Conservation (phyloP, 2,329 filamentous ascomycete genomes). For the Fusarium ambrosium region DNA sequence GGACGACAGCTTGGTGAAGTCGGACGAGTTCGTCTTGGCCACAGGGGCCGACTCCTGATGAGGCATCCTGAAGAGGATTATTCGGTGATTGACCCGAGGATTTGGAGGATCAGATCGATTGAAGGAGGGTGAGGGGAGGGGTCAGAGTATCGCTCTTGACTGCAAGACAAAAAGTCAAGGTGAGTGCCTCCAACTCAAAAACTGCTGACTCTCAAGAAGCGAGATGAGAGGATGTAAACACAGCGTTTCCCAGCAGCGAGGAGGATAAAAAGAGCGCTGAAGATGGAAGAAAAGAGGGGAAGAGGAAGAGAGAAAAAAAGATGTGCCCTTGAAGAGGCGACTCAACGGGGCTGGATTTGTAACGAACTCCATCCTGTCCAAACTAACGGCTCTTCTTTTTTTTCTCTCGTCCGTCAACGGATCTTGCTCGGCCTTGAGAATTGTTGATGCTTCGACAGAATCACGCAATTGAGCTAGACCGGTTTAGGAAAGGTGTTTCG, state of each 20-base stretch:
- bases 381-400: slow-evolving; percentile 28
- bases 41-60: slow-evolving; percentile 54
- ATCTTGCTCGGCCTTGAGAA: slow-evolving; percentile 45
- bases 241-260: slow-evolving; percentile 34
- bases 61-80: slow-evolving; percentile 43
- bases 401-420: slow-evolving; percentile 32
- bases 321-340: slow-evolving; percentile 39
- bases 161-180: slow-evolving; percentile 24
- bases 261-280: slow-evolving; percentile 26
- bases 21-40: slow-evolving; percentile 42
- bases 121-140: slow-evolving; percentile 7
- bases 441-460: slow-evolving; percentile 55
- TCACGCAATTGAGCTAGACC: slow-evolving; percentile 57
- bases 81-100: not conserved
- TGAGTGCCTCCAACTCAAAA: slow-evolving; percentile 30
- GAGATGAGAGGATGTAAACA: slow-evolving; percentile 35
- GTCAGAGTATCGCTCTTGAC: slow-evolving; percentile 23
- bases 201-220: slow-evolving; percentile 38
- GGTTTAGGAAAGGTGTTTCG: slow-evolving; percentile 48
- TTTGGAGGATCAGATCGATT: slow-evolving; percentile 4
- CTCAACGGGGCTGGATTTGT: slow-evolving; percentile 44
- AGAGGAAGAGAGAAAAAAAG: slow-evolving; percentile 22
- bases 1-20: slow-evolving; percentile 61
- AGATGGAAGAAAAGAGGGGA: slow-evolving; percentile 11
- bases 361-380: slow-evolving; percentile 40